Evolutionary conservation across 495 filamentous ascomycete species (phyloP).

Genomic region (Darksidea phi): DNA sequence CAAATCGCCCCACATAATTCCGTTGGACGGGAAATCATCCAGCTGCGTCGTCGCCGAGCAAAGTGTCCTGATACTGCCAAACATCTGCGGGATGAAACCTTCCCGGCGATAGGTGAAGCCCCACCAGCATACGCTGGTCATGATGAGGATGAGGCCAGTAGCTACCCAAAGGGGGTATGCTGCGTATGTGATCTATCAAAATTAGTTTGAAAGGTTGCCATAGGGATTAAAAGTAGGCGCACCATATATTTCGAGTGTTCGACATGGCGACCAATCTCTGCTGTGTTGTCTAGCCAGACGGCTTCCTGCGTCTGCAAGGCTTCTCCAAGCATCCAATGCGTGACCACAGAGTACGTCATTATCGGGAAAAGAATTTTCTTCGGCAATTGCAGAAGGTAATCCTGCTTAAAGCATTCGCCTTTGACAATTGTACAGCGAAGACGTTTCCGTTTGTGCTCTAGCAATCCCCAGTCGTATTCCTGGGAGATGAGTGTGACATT

Average conservation of each 20-base stretch:
- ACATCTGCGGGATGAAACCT: constrained; percentile 34
- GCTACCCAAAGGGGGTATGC: constrained; percentile 31
- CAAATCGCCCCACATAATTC: constrained; percentile 31
- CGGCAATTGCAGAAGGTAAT: constrained; percentile 32
- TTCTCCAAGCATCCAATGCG: constrained; percentile 35
- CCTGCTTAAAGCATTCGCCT: constrained; percentile 23
- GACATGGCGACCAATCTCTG: not conserved
- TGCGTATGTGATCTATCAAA: constrained; percentile 24
- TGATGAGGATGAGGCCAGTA: constrained; percentile 26
- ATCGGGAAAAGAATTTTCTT: constrained; percentile 27
- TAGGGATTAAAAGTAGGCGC: not conserved
- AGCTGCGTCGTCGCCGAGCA: constrained; percentile 27
- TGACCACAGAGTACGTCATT: constrained; percentile 27
- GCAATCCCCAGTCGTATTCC: constrained; percentile 22
- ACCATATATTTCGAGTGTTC: constrained; percentile 32
- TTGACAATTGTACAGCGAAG: constrained; percentile 32
- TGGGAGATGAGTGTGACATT: constrained; percentile 22
- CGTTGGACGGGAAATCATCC: constrained; percentile 25
- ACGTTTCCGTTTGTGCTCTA: constrained; percentile 17
- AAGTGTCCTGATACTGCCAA: constrained; percentile 23
- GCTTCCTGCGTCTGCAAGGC: constrained; percentile 29
- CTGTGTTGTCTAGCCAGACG: constrained; percentile 18
- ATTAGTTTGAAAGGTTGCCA: not conserved
- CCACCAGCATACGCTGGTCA: constrained; percentile 32
- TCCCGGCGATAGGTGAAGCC: constrained; percentile 32